Evolutionary conservation across 2,329 filamentous ascomycete species (phyloP).

Genomic region (Amesomyces nigricolor): DNA sequence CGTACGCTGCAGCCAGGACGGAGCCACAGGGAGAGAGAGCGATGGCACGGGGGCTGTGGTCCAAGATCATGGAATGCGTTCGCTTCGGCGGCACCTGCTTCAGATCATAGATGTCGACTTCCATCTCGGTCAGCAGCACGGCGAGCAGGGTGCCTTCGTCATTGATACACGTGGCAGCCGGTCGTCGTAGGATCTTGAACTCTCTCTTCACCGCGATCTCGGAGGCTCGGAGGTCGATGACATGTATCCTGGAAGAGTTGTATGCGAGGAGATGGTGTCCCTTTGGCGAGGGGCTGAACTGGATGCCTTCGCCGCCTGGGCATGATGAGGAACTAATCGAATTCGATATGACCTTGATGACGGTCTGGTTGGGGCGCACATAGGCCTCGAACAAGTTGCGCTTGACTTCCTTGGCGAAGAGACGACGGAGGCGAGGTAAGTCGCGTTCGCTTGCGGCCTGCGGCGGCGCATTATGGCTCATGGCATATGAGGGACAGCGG

Average conservation of each 20-base stretch:
- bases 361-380: conserved; percentile 61
- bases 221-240: conserved; percentile 61
- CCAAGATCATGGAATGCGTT: conserved; percentile 68
- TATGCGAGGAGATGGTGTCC: conserved; percentile 72
- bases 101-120: conserved; percentile 81
- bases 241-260: conserved; percentile 78
- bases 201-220: conserved; percentile 65
- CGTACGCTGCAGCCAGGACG: conserved; percentile 78
- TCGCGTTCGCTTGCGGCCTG: conserved; percentile 40
- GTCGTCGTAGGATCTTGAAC: conserved; percentile 71
- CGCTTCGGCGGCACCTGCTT: conserved; percentile 58
- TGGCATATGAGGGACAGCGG: conserved; percentile 54
- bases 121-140: conserved; percentile 74
- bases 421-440: conserved; percentile 55
- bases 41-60: conserved; percentile 72
- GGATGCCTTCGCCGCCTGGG: conserved; percentile 78
- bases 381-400: conserved; percentile 74
- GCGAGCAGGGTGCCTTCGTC: conserved; percentile 73
- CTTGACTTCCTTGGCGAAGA: conserved; percentile 66
- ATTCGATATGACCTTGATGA: conserved; percentile 75
- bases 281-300: conserved; percentile 71
- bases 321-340: conserved; percentile 79
- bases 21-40: conserved; percentile 75
- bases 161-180: conserved; percentile 69
- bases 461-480: conserved; percentile 39